Percentiles rank a stretch among this genome's conserved stretches.
These are phyloP conservation scores for Ophiocytium majus DNA, from an alignment of 352 stramenopile species.

Conservation along the genomic window DNA sequence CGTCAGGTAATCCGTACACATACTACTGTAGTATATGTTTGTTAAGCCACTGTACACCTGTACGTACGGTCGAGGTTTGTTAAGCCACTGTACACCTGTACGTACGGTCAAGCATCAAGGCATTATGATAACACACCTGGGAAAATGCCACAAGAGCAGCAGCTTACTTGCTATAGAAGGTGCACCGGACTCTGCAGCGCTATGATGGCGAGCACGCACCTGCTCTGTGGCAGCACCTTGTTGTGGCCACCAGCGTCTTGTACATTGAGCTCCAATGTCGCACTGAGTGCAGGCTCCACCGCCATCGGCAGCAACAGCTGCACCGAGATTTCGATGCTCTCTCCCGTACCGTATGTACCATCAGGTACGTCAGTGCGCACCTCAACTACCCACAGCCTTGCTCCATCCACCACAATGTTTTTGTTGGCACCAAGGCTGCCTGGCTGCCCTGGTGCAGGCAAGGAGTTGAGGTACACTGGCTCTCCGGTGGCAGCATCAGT, in stretches of 20 bases:
- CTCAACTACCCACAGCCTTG: constrained; percentile 36
- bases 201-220: too few species aligned
- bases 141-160: too few species aligned
- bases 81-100: too few species aligned
- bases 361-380: constrained; percentile 32
- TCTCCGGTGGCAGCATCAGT: constrained; percentile 12
- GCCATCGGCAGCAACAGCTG: constrained; percentile 38
- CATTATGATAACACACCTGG: too few species aligned
- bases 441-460: constrained; percentile 28
- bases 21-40: too few species aligned
- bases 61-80: too few species aligned
- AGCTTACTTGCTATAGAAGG: too few species aligned
- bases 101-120: too few species aligned
- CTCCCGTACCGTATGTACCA: constrained; percentile 39
- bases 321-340: constrained; percentile 35
- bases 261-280: constrained; percentile 37
- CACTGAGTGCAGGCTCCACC: constrained; percentile 33
- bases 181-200: too few species aligned
- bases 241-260: constrained; percentile 20
- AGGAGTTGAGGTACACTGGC: constrained; percentile 43
- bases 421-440: constrained; percentile 41
- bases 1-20: too few species aligned
- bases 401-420: constrained; percentile 35
- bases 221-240: not conserved
- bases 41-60: too few species aligned